Evolutionary conservation across 805 yeast genomes (phyloP).

Genomic region (Kazachstania bromeliacearum): DNA sequence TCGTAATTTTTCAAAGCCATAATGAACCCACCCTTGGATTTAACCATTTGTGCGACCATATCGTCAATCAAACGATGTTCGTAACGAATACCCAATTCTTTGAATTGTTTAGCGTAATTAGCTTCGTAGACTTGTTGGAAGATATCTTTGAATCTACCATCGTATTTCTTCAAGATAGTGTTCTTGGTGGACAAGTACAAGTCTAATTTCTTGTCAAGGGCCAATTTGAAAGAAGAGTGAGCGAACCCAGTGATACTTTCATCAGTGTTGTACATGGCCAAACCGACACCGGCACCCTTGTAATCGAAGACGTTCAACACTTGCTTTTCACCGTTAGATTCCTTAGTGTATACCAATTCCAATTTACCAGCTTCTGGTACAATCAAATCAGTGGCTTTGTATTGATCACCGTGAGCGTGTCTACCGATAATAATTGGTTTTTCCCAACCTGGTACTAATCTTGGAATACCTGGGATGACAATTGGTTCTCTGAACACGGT

Average conservation of each 20-base stretch:
- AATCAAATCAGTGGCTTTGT: slow-evolving; percentile 68
- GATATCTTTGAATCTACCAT: slow-evolving; percentile 74
- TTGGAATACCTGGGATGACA: slow-evolving; percentile 66
- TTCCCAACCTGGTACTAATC: slow-evolving; percentile 72
- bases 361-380: slow-evolving; percentile 53
- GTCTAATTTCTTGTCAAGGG: slow-evolving; percentile 52
- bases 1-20: slow-evolving; percentile 78
- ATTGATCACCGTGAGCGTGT: slow-evolving; percentile 81
- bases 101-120: slow-evolving; percentile 48
- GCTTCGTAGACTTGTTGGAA: slow-evolving; percentile 58
- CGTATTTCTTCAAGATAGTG: slow-evolving; percentile 73
- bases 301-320: slow-evolving; percentile 46
- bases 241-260: slow-evolving; percentile 72
- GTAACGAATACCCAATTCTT: slow-evolving; percentile 53
- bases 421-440: slow-evolving; percentile 78
- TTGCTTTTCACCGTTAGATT: slow-evolving; percentile 31
- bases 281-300: slow-evolving; percentile 51
- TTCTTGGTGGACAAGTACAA: slow-evolving; percentile 67
- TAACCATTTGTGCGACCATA: slow-evolving; percentile 84
- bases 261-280: slow-evolving; percentile 79
- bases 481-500: slow-evolving; percentile 82
- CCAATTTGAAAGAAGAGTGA: slow-evolving; percentile 69
- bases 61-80: slow-evolving; percentile 80
- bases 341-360: slow-evolving; percentile 60
- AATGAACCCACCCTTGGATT: slow-evolving; percentile 73